phyloP scores from a whole-genome alignment of 176 grass and related monocot genomes.

The Bromus sterilis region DNA sequence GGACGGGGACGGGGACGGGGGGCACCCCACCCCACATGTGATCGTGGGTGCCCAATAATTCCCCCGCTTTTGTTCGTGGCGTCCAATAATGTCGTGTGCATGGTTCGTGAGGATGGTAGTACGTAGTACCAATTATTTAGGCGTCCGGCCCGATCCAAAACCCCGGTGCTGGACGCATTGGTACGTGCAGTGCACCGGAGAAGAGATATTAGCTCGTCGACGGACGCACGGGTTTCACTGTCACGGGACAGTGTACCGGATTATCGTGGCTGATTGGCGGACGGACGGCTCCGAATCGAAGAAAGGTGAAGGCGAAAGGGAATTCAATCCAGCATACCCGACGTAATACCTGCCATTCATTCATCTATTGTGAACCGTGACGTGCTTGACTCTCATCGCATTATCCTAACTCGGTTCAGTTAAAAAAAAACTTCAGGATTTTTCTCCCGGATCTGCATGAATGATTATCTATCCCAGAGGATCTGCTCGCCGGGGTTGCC shows the following conservation, averaged over 20 bases:
- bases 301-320: not conserved
- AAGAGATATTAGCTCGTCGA: no score
- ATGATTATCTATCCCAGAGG: not conserved
- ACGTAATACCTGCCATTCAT: not conserved
- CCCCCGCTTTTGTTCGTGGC: not conserved
- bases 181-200: not conserved
- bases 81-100: slow-evolving; percentile 26
- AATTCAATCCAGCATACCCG: not conserved
- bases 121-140: slow-evolving; percentile 5
- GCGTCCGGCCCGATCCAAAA: not conserved
- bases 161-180: not conserved
- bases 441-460: not conserved
- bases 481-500: not conserved
- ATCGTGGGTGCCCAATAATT: slow-evolving; percentile 36
- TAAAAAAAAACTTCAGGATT: not conserved
- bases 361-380: not conserved
- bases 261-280: not conserved
- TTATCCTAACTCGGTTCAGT: not conserved
- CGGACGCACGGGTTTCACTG: no score
- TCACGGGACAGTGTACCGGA: not conserved
- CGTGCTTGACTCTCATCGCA: not conserved
- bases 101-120: not conserved
- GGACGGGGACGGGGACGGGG: not conserved
- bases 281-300: not conserved
- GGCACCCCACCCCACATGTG: slow-evolving; percentile 39